Conservation (phyloP, 495 filamentous ascomycete species). For the Tricharina praecox region DNA sequence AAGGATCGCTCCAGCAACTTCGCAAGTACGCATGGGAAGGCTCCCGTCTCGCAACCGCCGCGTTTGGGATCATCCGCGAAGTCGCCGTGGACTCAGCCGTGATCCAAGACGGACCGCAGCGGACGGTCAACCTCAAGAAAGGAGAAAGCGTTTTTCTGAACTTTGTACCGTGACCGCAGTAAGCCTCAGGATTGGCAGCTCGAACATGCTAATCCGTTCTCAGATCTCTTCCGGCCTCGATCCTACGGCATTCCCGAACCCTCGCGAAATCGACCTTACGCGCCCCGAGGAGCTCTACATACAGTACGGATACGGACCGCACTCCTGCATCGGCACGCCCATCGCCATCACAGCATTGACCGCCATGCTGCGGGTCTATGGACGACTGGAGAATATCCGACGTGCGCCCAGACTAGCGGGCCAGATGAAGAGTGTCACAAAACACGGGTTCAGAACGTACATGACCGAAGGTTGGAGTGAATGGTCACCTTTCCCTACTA, state of each 20-base stretch:
- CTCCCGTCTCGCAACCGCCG: slow-evolving; percentile 10
- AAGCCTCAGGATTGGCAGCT: no score
- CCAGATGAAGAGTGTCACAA: neutral
- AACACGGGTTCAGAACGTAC: neutral
- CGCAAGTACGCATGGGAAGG: slow-evolving; percentile 17
- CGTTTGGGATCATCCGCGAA: neutral
- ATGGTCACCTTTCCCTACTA: neutral
- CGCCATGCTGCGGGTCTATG: neutral
- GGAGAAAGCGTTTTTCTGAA: neutral
- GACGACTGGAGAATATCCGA: neutral
- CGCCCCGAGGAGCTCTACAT: neutral
- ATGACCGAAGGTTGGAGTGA: neutral
- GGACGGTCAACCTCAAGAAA: neutral
- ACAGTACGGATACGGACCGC: neutral
- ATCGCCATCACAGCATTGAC: neutral
- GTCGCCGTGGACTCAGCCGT: neutral
- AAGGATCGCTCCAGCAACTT: slow-evolving; percentile 7
- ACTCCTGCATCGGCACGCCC: neutral
- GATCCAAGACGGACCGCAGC: neutral
- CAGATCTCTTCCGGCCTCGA: neutral
- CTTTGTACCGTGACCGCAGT: no score
- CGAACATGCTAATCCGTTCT: no score
- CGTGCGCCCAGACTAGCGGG: neutral
- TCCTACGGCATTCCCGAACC: neutral
- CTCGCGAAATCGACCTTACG: neutral